Evolutionary conservation across 2,329 filamentous ascomycete genomes (phyloP).

Genomic region (Paraphoma sp.): DNA sequence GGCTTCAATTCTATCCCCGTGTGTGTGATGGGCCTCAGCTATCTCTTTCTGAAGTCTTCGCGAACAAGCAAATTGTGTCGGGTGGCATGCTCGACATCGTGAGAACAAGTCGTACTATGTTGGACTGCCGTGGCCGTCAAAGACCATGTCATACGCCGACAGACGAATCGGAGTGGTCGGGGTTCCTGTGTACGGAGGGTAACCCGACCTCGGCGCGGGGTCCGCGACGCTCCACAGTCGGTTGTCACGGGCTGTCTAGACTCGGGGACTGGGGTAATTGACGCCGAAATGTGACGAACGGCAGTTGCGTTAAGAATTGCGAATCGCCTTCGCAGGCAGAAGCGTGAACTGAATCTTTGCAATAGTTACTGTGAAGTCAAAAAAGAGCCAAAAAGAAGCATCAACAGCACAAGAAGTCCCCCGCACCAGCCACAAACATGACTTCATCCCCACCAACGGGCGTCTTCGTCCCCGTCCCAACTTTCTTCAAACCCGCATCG

Average conservation of each 20-base stretch:
- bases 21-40: background rate
- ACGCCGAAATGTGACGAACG: conserved; percentile 25
- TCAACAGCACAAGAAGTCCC: conserved; percentile 3
- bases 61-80: background rate
- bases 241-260: conserved; percentile 28
- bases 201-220: conserved; percentile 37
- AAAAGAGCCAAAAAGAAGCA: background rate
- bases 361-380: too few species aligned
- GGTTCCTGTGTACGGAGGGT: conserved; percentile 10
- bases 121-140: background rate
- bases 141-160: background rate
- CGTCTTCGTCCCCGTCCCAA: conserved; percentile 59
- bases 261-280: conserved; percentile 34
- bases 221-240: conserved; percentile 25
- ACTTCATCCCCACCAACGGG: conserved; percentile 42
- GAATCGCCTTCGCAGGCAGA: background rate
- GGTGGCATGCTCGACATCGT: background rate
- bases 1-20: background rate
- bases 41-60: background rate
- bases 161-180: background rate
- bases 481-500: conserved; percentile 65
- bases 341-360: too few species aligned
- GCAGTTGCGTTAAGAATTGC: conserved; percentile 13
- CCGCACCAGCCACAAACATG: conserved; percentile 28
- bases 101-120: background rate